These are phyloP conservation scores for Nicotiana sylvestris DNA, from an alignment of 257 asterid species.

Conservation along the genomic window DNA sequence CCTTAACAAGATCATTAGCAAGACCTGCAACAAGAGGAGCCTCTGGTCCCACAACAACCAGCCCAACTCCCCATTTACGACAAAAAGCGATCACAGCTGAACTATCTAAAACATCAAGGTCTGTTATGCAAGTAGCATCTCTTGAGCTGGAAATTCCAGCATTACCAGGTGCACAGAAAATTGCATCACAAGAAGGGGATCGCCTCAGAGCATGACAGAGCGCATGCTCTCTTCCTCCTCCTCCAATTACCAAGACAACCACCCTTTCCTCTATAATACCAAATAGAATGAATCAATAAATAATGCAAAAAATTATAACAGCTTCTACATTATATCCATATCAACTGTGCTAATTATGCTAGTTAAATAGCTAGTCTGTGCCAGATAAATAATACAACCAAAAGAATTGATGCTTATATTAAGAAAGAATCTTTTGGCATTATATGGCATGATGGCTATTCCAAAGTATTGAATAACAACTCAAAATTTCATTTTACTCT, in stretches of 20 bases:
- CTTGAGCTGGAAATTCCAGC: constrained; percentile 78
- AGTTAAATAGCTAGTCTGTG: neutral
- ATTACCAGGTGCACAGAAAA: constrained; percentile 97
- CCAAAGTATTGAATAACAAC: neutral
- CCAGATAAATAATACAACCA: neutral
- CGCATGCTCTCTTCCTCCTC: constrained; percentile 97
- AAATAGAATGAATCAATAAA: constrained; percentile 1
- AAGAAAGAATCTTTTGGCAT: neutral
- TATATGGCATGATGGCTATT: neutral
- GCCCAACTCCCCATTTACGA: constrained; percentile 70
- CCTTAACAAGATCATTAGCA: constrained; percentile 76
- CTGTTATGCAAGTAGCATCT: constrained; percentile 77
- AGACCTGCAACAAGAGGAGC: constrained; percentile 97
- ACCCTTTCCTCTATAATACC: constrained; percentile 57
- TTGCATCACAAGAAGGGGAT: constrained; percentile 77
- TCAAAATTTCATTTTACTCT: neutral
- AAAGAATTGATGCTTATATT: neutral
- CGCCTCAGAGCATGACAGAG: constrained; percentile 74
- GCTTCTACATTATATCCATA: neutral
- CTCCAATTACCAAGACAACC: constrained; percentile 89
- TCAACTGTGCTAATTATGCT: neutral
- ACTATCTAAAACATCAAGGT: constrained; percentile 67
- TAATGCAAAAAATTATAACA: neutral
- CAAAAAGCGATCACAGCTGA: constrained; percentile 72
- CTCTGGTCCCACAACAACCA: constrained; percentile 91